phyloP scores from a whole-genome alignment of 805 yeast genomes.

The Alloascoidea africana region DNA sequence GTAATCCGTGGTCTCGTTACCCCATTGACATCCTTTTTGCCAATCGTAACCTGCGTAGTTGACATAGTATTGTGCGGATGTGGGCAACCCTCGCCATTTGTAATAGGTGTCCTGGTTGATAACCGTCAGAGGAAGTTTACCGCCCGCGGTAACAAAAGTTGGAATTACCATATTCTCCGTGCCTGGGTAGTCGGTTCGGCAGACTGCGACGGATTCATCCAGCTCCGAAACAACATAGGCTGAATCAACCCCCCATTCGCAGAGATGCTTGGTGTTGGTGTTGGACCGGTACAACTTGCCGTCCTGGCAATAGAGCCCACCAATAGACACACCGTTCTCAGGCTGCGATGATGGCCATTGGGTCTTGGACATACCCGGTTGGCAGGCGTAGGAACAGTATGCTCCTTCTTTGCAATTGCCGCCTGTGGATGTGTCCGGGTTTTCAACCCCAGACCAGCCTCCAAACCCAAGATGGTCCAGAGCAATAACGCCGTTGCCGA shows the following conservation, averaged over 20 bases:
- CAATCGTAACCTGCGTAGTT: conserved; percentile 88
- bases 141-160: conserved; percentile 63
- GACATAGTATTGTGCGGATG: conserved; percentile 94
- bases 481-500: conserved; percentile 72
- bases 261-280: conserved; percentile 48
- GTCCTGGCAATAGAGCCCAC: conserved; percentile 77
- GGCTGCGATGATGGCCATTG: conserved; percentile 95
- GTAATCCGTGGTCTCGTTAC: conserved; percentile 55
- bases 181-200: conserved; percentile 99
- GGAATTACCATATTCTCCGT: conserved; percentile 97
- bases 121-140: conserved; percentile 51
- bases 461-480: conserved; percentile 62
- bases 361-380: conserved; percentile 97
- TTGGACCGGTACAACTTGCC: conserved; percentile 81
- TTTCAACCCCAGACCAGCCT: conserved; percentile 70
- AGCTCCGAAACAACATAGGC: conserved; percentile 58
- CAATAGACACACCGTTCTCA: conserved; percentile 75
- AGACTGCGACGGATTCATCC: conserved; percentile 59
- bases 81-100: conserved; percentile 64
- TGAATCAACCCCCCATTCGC: conserved; percentile 72
- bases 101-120: conserved; percentile 69
- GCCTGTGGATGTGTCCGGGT: conserved; percentile 39
- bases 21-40: conserved; percentile 94
- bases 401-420: conserved; percentile 69
- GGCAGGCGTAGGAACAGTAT: conserved; percentile 96